These are phyloP conservation scores for Fagopyrum tataricum DNA, from an alignment of 148 eudicot species.

Conservation along the genomic window DNA sequence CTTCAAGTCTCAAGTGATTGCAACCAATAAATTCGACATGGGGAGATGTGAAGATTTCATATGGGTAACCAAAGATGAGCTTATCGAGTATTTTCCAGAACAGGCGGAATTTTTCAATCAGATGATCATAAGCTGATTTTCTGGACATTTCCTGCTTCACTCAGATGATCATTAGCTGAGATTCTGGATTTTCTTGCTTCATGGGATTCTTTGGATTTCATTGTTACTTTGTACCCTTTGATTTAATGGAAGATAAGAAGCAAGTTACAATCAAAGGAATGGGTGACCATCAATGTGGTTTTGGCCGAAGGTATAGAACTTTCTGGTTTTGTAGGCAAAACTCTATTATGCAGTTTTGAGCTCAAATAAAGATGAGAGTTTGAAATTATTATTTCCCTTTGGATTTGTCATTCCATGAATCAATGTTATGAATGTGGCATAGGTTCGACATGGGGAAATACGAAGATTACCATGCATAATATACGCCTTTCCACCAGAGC, in stretches of 20 bases:
- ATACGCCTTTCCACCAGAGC: too few species aligned
- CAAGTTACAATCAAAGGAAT: neutral
- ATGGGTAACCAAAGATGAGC: constrained; percentile 90
- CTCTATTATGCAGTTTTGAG: neutral
- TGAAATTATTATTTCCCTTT: neutral
- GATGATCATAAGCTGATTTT: constrained; percentile 66
- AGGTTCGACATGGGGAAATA: too few species aligned
- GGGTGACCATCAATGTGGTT: neutral
- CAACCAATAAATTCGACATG: constrained; percentile 50
- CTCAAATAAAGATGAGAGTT: neutral
- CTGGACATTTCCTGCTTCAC: too few species aligned
- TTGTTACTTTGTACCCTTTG: neutral
- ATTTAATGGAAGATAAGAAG: constrained; percentile 3
- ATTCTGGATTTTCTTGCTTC: too few species aligned
- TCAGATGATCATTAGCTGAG: neutral
- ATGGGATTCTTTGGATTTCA: neutral
- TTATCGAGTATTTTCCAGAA: constrained; percentile 75
- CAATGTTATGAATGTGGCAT: too few species aligned
- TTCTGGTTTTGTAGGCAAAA: neutral
- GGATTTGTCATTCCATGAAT: neutral
- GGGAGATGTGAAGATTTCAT: constrained; percentile 59
- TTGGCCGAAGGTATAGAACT: neutral
- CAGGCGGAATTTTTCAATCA: constrained; percentile 62
- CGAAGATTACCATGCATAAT: too few species aligned
- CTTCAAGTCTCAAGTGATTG: constrained; percentile 92